These are phyloP conservation scores for Chaetomiaceae sp. DNA, from an alignment of 2,329 filamentous ascomycete genomes.

Conservation along the genomic window DNA sequence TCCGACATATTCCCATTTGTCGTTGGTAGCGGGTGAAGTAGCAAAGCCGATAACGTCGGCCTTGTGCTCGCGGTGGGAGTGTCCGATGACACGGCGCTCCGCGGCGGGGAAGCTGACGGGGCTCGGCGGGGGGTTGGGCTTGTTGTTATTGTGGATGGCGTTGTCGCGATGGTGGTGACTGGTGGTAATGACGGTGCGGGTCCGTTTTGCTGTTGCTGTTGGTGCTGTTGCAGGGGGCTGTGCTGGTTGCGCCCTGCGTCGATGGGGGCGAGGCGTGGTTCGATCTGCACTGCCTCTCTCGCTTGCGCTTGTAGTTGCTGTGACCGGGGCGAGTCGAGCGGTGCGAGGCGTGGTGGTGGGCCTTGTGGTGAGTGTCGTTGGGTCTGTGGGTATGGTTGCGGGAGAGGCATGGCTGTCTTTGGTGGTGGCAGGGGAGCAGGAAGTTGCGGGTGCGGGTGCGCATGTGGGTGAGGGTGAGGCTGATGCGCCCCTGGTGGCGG, in stretches of 20 bases:
- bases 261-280: slow-evolving; percentile 38
- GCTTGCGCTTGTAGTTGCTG: slow-evolving; percentile 43
- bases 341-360: slow-evolving; percentile 18
- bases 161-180: not conserved
- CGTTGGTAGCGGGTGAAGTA: slow-evolving; percentile 48
- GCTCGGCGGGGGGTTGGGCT: slow-evolving; percentile 43
- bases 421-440: slow-evolving; percentile 31
- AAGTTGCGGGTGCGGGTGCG: slow-evolving; percentile 5
- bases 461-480: not conserved
- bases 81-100: slow-evolving; percentile 29
- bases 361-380: slow-evolving; percentile 21
- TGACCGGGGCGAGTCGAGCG: slow-evolving; percentile 41
- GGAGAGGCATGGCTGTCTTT: slow-evolving; percentile 29
- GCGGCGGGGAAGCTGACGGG: slow-evolving; percentile 47
- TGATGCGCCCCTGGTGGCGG: slow-evolving; percentile 19
- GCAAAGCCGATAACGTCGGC: slow-evolving; percentile 38
- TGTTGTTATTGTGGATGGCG: slow-evolving; percentile 20
- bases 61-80: slow-evolving; percentile 19
- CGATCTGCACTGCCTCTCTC: slow-evolving; percentile 37
- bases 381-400: slow-evolving; percentile 25
- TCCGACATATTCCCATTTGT: slow-evolving; percentile 33
- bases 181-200: slow-evolving; percentile 21
- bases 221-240: slow-evolving; percentile 23
- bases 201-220: not conserved
- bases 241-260: slow-evolving; percentile 28